Percentiles rank a stretch among this genome's conserved stretches.
Evolutionary conservation across 345 rosid species (phyloP).

Genomic region (Excoecaria agallocha): DNA sequence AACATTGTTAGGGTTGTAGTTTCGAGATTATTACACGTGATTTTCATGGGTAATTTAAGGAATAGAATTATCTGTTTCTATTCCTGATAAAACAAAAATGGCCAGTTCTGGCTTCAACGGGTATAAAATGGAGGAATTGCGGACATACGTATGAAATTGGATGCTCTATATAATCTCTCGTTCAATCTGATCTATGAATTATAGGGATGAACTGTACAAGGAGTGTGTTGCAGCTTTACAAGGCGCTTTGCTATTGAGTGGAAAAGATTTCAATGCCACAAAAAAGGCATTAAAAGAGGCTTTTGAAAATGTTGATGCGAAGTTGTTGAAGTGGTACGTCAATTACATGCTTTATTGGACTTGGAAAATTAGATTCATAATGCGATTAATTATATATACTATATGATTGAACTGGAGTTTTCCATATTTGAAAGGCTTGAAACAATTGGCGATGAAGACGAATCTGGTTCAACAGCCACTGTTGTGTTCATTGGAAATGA

Average conservation of each 20-base stretch:
- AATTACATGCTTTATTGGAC: neutral
- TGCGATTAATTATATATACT: conserved; percentile 14
- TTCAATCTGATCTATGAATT: neutral
- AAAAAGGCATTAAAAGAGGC: conserved; percentile 54
- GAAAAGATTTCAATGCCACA: conserved; percentile 48
- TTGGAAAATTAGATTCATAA: neutral
- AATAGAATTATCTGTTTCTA: neutral
- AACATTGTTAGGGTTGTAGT: too few relatives aligned
- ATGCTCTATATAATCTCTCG: too few relatives aligned
- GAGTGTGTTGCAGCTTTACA: conserved; percentile 72
- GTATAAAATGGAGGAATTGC: too few relatives aligned
- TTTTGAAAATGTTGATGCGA: conserved; percentile 64
- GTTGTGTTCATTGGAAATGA: conserved; percentile 58
- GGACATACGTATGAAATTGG: too few relatives aligned
- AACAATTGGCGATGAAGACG: conserved; percentile 46
- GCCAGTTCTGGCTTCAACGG: too few relatives aligned
- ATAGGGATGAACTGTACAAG: conserved; percentile 84
- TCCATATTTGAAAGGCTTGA: conserved; percentile 51
- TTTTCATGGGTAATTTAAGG: neutral
- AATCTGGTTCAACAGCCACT: conserved; percentile 93
- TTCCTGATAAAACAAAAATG: too few relatives aligned
- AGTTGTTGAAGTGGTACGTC: conserved; percentile 61
- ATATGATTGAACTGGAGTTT: conserved; percentile 29
- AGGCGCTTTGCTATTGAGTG: conserved; percentile 63
- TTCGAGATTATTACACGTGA: neutral